Evolutionary conservation across 169 alveolate genomes (phyloP).

Genomic region (Plasmodium gaboni): DNA sequence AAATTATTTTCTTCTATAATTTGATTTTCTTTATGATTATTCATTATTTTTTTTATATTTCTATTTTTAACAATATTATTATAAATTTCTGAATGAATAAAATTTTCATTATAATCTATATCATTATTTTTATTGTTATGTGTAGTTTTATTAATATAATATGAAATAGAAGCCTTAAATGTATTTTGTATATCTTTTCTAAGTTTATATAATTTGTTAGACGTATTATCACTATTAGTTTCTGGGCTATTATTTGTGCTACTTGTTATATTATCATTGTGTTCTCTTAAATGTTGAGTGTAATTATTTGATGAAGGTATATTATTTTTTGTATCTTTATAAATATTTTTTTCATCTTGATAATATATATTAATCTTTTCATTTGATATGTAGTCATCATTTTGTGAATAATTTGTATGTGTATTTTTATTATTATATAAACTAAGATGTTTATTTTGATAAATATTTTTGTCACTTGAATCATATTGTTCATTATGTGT

Average conservation of each 20-base stretch:
- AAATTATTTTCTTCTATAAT: background rate
- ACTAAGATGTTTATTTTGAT: too few species aligned
- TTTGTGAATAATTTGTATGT: too few species aligned
- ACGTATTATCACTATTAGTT: slow-evolving; percentile 2
- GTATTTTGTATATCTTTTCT: slow-evolving; percentile 33
- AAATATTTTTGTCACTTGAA: too few species aligned
- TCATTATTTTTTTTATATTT: slow-evolving; percentile 43
- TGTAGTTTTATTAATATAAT: slow-evolving; percentile 22
- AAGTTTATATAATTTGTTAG: slow-evolving; percentile 19
- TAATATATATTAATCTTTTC: too few species aligned
- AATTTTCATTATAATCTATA: background rate
- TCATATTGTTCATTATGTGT: too few species aligned
- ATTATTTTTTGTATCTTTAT: too few species aligned
- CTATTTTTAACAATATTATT: slow-evolving; percentile 42
- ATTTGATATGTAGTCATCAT: too few species aligned
- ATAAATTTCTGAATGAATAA: slow-evolving; percentile 16
- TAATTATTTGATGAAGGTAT: too few species aligned
- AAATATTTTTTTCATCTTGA: too few species aligned
- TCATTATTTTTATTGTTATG: background rate
- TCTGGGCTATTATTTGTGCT: background rate
- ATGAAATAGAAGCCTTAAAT: slow-evolving; percentile 30
- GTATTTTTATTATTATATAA: too few species aligned
- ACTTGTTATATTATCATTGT: too few species aligned
- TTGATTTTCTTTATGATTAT: slow-evolving; percentile 10
- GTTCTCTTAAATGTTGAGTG: too few species aligned